Base-by-base conservation (phyloP, 306 rosid species). In the Ormosia semicastrata region DNA sequence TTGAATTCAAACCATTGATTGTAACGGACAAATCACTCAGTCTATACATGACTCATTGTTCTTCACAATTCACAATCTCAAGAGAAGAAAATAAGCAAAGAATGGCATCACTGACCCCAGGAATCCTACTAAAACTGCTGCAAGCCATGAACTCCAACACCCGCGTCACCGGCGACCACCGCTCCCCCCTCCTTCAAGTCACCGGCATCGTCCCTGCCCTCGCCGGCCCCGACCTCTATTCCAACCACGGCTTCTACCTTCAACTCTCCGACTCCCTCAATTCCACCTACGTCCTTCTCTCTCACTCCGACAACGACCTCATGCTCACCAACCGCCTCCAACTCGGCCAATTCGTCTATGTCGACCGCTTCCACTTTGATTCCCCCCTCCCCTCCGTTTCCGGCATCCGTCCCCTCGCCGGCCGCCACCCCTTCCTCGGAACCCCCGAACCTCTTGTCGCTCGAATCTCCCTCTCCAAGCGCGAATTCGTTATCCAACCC, bases 101-200 rank as follows among this genome's bases (percentile, higher is more conserved):
- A 66, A 93, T 95, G 99, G 97, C 99, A 39, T 86, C 99, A 40
- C 91, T 89, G n/a, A 88, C 97, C 14, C 93, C 90, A 30, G 99
- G 99, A 43, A 89, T 95, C 57, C 89, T 95, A 10, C 89, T 95
- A 5, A 94, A 90, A 54, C 92, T 95, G 10, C 84, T 95, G 15
- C 97, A 92, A 64, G 91, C 94, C 17, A 95, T 95, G 94, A 95
- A 93, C 81, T 88, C 92, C 66, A 68, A 89, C 50, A 84, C 89
- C 69, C 87, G 94, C n/a, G 99, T 95, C 67, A 95, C 98, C 66
- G 98, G 99, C 11, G 99, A 95, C 86, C 99, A 95, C 89, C 96
- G 99, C 43, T 95, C 98, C 1, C 91, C 99, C 6, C 96, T 95
- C 49, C 96, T 95, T 10, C 99, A 95, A 58, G 92, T 95, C 34